Evolutionary conservation across 2,329 filamentous ascomycete genomes (phyloP).

Genomic region (Fusarium camptoceras): DNA sequence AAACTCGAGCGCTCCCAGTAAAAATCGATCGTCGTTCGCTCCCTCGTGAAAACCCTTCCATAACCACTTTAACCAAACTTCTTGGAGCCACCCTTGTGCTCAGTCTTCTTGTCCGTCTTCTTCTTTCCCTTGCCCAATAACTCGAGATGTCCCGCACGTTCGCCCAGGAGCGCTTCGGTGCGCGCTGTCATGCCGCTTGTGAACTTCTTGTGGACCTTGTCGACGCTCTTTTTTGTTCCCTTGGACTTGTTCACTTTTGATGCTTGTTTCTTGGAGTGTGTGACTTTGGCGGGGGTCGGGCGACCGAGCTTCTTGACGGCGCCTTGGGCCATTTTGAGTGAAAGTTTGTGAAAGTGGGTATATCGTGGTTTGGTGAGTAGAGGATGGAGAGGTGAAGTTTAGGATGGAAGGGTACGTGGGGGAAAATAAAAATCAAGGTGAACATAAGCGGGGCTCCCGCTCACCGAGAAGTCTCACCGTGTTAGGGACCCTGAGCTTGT

Average conservation of each 20-base stretch:
- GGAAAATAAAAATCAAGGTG: constrained; percentile 41
- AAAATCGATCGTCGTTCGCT: constrained; percentile 15
- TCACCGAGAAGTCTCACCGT: constrained; percentile 21
- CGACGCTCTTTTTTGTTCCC: constrained; percentile 58
- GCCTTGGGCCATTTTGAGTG: constrained; percentile 64
- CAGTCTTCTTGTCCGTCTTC: constrained; percentile 57
- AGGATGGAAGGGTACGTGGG: constrained; percentile 5
- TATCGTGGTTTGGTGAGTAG: neutral
- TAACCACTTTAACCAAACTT: constrained; percentile 63
- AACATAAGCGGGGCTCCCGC: constrained; percentile 15
- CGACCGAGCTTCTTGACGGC: constrained; percentile 60
- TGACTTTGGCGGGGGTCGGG: constrained; percentile 55
- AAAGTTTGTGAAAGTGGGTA: neutral
- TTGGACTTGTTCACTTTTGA: constrained; percentile 64
- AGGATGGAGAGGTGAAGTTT: constrained; percentile 51
- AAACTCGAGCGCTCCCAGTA: constrained; percentile 6
- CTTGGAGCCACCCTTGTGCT: constrained; percentile 62
- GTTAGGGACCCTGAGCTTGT: neutral
- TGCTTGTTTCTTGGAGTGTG: constrained; percentile 57
- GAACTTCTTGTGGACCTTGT: constrained; percentile 67
- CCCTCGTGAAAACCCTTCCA: neutral
- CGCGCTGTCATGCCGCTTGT: constrained; percentile 64
- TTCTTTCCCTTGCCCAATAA: constrained; percentile 69
- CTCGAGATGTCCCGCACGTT: constrained; percentile 70
- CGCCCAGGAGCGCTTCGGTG: constrained; percentile 69